Evolutionary conservation across 2,329 filamentous ascomycete species (phyloP), one percentile per base, ranked within the genome.

Genomic region (Nannizzia gypsea): DNA sequence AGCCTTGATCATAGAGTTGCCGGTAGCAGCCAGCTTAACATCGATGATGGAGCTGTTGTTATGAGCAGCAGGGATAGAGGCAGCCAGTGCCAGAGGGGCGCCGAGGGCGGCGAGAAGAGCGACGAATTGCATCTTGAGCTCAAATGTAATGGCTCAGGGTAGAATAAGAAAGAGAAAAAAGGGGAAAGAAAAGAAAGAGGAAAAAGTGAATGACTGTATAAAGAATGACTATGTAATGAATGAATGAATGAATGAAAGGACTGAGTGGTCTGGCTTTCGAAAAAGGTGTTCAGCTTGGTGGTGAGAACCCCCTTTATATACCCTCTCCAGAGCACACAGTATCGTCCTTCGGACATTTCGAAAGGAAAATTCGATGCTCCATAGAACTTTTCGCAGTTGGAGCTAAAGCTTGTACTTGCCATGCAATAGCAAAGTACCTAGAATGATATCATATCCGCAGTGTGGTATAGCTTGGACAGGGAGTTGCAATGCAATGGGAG

Each of bases 1-100:
- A 34, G 61, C 60, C 42, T 62, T 58, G 28, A 62, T 34, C 15
- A 50, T 56, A 24, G 60, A 62, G 38, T 63, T 62, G 4, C 59
- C 62, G 26, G 48, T 13, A 8, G 48, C 17, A 11, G 59, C 38
- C n/a, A 63, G 59, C 20, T 60, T 22, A 38, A 63, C 46, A 42
- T 50, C 44, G 9, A 50, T 50, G 9, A 50, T 24, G 22, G 44
- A 28, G 13, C 26, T 57, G 56, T 20, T 59, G 17, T 11, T 28
- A 5, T 46, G 38, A 15, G 17, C 15, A 6, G 28, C 28, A 8
- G 48, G 56, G 5, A 60, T 40, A 26, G 61, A 24, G 20, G 50
- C 57, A 22, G 59, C 31, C 34, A 59, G 34, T 26, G 57, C 56
- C 44, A 26, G 8, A 24, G 44, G 44, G 44, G 20, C 44, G 22